Evolutionary conservation across 495 filamentous ascomycete genomes (phyloP), one percentile per base, ranked within the genome.

Genomic region (Amphirosellinia nigrospora): DNA sequence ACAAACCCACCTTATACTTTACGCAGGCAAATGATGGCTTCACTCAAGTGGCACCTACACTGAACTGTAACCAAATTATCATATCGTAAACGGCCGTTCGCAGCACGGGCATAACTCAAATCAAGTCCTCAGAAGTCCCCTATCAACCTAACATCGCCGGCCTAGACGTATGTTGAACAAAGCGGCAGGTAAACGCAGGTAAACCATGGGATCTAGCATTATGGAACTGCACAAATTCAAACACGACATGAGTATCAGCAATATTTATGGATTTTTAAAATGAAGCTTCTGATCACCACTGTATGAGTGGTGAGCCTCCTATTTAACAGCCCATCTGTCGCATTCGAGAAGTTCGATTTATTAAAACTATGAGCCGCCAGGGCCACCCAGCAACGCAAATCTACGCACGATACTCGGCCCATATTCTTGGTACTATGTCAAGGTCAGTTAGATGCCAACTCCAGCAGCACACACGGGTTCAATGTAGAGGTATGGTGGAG

Each of bases 371-470:
- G 86, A 86, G 66, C 86, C 85, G 41, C 96, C 96, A 34, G 96
- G 96, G 11, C 96, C 96, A 79, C 96, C 96, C 70, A 99, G 86
- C 69, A 98, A 84, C 45, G 95, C 95, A 81, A 98, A 99, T 79
- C 96, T 89, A 80, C 96, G 89, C 58, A 98, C 96, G 79, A 99
- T 97, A 78, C 92, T 92, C 32, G 95, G 94, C 43, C 95, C 94
- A 75, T 94, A 92, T 86, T 97, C 94, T 81, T 97, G 92, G 79
- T 97, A 97, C 84, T 92, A 82, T 21, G 8, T 4, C 55, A 61
- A 21, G 70, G 72, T 34, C 16, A 10, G 75, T 76, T 50, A 79
- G 73, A 48, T n/a, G 59, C 53, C 66, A 8, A 19, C 32, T 9
- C 53, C 30, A 52, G 64, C 3, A 67, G 11, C 21, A 59, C 0